These are phyloP conservation scores for Choiromyces venosus DNA, from an alignment of 495 filamentous ascomycete species.

Conservation along the genomic window DNA sequence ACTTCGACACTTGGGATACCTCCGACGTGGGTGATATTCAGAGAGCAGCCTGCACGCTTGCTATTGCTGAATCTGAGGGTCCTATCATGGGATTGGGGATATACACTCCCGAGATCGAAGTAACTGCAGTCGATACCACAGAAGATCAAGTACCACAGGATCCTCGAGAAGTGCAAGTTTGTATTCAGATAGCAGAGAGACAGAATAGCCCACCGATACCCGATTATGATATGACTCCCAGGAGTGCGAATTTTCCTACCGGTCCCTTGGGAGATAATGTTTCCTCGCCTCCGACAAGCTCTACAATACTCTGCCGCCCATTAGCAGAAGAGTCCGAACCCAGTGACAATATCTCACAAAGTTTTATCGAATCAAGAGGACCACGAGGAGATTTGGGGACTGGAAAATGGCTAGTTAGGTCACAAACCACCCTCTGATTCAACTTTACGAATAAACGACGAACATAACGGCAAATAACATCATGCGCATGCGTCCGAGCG, in stretches of 20 bases:
- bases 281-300: not conserved
- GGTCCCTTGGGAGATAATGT: constrained; percentile 18
- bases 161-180: not conserved
- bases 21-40: constrained; percentile 33
- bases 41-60: constrained; percentile 32
- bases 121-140: not conserved
- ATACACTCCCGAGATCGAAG: constrained; percentile 17
- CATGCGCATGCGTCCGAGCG: not conserved
- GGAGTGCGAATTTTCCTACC: constrained; percentile 27
- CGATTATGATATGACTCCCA: constrained; percentile 36
- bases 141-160: not conserved
- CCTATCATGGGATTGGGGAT: constrained; percentile 29
- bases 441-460: constrained; percentile 19
- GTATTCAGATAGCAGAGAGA: constrained; percentile 23
- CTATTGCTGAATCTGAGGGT: constrained; percentile 18
- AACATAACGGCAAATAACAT: not conserved
- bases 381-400: constrained; percentile 23
- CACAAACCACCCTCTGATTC: constrained; percentile 22
- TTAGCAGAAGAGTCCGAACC: not conserved
- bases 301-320: not conserved
- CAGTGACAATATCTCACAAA: not conserved
- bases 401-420: constrained; percentile 24
- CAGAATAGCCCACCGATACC: constrained; percentile 35
- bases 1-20: constrained; percentile 35
- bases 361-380: constrained; percentile 7